Evolutionary conservation across 164 flowering plant genomes (phyloP), one percentile per base, ranked within the genome.

Genomic region (Houttuynia cordata): DNA sequence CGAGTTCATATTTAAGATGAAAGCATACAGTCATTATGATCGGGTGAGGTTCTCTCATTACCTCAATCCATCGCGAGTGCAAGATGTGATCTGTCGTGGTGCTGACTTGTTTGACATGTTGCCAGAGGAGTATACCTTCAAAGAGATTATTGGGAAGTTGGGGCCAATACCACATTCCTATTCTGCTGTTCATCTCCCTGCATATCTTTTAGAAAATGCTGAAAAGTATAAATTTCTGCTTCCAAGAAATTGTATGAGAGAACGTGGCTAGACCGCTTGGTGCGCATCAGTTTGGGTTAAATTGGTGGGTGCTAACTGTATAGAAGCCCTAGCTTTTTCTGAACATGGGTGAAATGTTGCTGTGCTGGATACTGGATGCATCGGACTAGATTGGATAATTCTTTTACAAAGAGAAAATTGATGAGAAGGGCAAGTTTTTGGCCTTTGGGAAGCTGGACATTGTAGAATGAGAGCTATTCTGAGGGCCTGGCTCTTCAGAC

Each of bases 61-160:
- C 71, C 58, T 91, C 67, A 76, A 84, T 60, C 89, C 81, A 7
- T 66, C 75, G 42, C 78, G 97, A 67, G 67, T 91, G 60, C 97
- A 91, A 70, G 81, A 80, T 42, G 75, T 86, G 1, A 86, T 91
- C 39, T 91, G 97, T 75, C 69, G 68, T 61, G 97, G 97, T 8
- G 75, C 77, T 19, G 79, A 91, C 71, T 69, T 91, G 37, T 91
- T 83, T 66, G 97, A 91, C 73, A 91, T 91, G 97, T 70, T 91
- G 58, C 97, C 97, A 0, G 97, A 91, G 73, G 97, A 91, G 75
- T 80, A 91, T 67, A 86, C 97, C 13, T 91, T 87, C 66, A 76
- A 72, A 76, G 96, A 86, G 47, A 84, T 91, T 9, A 88, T 91
- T 39, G 91, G 86, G 58, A 86, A 84, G 69, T 59, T 88, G 79